A percentile compares a stretch with the other conserved stretches of the same genome.
Conservation (phyloP, 164 flowering plant species). For the Umbilicus rupestris region DNA sequence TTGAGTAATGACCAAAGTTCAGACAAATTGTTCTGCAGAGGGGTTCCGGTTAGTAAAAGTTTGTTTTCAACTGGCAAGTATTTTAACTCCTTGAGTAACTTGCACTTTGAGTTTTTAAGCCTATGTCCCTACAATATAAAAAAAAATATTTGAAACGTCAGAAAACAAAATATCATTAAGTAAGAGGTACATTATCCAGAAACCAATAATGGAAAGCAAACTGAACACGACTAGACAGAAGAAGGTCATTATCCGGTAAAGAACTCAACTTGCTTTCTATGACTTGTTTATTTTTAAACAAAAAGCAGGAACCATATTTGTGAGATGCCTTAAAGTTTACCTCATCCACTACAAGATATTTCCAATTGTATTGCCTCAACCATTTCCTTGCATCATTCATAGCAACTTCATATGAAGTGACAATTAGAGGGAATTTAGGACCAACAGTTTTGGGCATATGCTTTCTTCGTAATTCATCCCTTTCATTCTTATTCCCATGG, state of each 20-base stretch:
- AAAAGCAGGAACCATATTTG: not conserved
- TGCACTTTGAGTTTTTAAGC: slow-evolving; percentile 83
- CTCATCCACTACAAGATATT: slow-evolving; percentile 95
- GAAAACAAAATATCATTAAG: not conserved
- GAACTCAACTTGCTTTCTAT: not conserved
- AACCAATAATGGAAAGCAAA: not conserved
- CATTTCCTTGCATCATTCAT: slow-evolving; percentile 51
- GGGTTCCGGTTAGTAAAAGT: slow-evolving; percentile 92
- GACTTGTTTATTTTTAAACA: not conserved
- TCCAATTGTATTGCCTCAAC: slow-evolving; percentile 74
- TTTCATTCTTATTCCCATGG: slow-evolving; percentile 61
- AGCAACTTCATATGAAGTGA: slow-evolving; percentile 91
- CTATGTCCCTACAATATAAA: slow-evolving; percentile 70
- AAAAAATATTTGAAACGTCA: slow-evolving; percentile 9
- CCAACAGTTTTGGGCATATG: slow-evolving; percentile 65
- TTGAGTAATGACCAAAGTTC: slow-evolving; percentile 97
- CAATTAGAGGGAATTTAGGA: slow-evolving; percentile 65
- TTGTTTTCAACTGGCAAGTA: slow-evolving; percentile 56
- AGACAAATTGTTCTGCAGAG: slow-evolving; percentile 92
- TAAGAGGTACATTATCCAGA: not conserved
- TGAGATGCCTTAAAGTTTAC: slow-evolving; percentile 19
- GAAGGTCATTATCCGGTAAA: not conserved
- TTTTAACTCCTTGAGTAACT: slow-evolving; percentile 59
- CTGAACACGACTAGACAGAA: not conserved
- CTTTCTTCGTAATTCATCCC: slow-evolving; percentile 61